Conservation (phyloP, 495 filamentous ascomycete genomes). For the Rostrohypoxylon terebratum region DNA sequence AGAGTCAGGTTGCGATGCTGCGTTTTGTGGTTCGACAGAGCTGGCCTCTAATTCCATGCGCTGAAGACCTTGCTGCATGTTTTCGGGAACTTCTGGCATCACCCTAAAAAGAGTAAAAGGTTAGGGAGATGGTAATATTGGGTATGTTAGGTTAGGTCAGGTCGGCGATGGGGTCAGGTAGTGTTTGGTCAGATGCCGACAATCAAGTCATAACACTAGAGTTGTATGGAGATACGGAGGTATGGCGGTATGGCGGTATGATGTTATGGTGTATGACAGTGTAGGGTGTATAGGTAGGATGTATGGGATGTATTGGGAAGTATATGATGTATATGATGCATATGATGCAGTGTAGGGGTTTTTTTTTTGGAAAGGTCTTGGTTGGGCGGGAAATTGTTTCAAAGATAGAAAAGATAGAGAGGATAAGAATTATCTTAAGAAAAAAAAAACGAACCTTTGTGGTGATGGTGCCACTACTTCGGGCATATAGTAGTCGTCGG, state of each 20-base stretch:
- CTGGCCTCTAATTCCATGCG: conserved; percentile 85
- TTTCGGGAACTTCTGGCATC: conserved; percentile 71
- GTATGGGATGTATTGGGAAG: no score
- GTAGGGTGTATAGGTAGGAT: background rate
- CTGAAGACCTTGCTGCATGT: conserved; percentile 92
- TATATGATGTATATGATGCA: background rate
- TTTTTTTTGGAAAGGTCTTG: background rate
- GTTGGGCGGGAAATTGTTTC: background rate
- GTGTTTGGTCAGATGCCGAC: conserved; percentile 24
- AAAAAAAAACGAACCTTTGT: conserved; percentile 76
- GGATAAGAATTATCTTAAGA: conserved; percentile 17
- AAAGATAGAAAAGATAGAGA: conserved; percentile 29
- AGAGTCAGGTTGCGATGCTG: conserved; percentile 37
- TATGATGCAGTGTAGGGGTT: background rate
- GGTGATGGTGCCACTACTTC: conserved; percentile 76
- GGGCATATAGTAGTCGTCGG: conserved; percentile 88
- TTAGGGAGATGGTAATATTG: conserved; percentile 1
- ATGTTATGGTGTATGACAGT: background rate
- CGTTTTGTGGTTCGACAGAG: conserved; percentile 56
- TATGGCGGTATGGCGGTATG: background rate
- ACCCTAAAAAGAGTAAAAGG: conserved; percentile 53
- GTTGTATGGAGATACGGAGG: background rate
- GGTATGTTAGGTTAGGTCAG: conserved; percentile 20
- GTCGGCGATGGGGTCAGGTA: conserved; percentile 24
- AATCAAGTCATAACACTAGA: conserved; percentile 27